Conservation (phyloP, 352 stramenopile genomes). For the Elongisporangium prolatum region DNA sequence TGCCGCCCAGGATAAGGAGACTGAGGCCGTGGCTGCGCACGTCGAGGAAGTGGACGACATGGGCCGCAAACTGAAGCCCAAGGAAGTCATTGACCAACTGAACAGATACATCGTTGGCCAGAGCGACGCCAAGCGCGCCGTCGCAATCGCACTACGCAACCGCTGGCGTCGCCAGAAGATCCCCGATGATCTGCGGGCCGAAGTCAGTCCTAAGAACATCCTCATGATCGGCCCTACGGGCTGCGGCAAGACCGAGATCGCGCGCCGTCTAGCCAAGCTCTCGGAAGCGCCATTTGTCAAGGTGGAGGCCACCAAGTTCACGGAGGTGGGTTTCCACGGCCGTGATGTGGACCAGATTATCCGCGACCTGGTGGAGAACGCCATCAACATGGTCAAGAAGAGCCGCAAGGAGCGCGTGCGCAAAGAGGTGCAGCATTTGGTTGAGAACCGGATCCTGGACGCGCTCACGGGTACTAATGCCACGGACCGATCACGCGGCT, state of each 20-base stretch:
- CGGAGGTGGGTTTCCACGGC: constrained; percentile 99
- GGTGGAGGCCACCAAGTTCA: constrained; percentile 99
- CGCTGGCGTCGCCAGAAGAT: constrained; percentile 97
- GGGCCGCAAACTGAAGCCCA: constrained; percentile 85
- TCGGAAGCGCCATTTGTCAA: constrained; percentile 98
- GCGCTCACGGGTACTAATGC: constrained; percentile 89
- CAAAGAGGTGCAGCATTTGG: constrained; percentile 89
- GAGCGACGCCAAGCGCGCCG: constrained; percentile 95
- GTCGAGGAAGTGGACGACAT: constrained; percentile 40
- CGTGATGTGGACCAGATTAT: constrained; percentile 99
- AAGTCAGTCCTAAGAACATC: constrained; percentile 99
- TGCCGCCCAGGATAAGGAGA: constrained; percentile 1
- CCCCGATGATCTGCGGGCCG: constrained; percentile 82
- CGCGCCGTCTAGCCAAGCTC: constrained; percentile 95
- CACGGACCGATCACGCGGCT: constrained; percentile 76
- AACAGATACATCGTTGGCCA: constrained; percentile 99
- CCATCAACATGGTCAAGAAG: constrained; percentile 96
- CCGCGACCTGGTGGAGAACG: constrained; percentile 97
- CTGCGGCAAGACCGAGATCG: constrained; percentile 98
- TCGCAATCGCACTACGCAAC: constrained; percentile 98
- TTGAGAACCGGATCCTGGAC: constrained; percentile 96
- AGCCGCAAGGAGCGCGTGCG: constrained; percentile 90
- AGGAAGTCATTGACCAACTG: constrained; percentile 93
- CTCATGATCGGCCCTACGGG: constrained; percentile 99
- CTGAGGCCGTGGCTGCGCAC: constrained; percentile 21